A percentile compares a stretch with the other conserved stretches of the same genome.
Conservation (phyloP, 768 basidiomycete genomes). For the Dacryopinax primogenitus region DNA sequence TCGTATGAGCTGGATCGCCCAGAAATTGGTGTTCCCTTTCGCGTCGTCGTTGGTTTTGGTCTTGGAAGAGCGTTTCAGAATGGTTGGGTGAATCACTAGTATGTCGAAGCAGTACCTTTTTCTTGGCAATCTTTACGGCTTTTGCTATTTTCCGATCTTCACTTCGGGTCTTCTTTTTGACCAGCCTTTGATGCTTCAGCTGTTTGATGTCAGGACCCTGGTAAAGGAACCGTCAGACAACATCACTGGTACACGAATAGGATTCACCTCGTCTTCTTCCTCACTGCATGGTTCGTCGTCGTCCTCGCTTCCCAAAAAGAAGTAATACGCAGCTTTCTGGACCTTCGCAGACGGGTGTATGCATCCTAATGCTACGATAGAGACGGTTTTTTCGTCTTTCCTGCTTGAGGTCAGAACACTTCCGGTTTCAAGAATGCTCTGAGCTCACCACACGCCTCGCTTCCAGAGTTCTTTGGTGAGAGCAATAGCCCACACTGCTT, state of each 20-base stretch:
- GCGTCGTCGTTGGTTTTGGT: constrained; percentile 22
- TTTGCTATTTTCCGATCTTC: constrained; percentile 69
- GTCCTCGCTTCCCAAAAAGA: constrained; percentile 86
- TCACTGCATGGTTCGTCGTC: constrained; percentile 40
- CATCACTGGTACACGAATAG: not conserved
- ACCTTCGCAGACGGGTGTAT: constrained; percentile 91
- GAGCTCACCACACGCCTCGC: constrained; percentile 64
- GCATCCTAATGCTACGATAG: constrained; percentile 81
- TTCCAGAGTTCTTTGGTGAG: constrained; percentile 88
- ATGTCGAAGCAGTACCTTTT: constrained; percentile 19
- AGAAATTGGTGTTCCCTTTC: constrained; percentile 52
- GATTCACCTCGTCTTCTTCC: constrained; percentile 45
- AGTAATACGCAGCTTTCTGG: constrained; percentile 85
- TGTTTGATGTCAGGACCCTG: constrained; percentile 56
- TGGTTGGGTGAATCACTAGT: not conserved
- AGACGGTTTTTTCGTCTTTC: constrained; percentile 84
- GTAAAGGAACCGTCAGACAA: constrained; percentile 4
- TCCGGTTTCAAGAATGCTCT: not conserved
- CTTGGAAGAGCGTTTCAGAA: constrained; percentile 13
- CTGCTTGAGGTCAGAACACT: constrained; percentile 28
- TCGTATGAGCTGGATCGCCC: constrained; percentile 80
- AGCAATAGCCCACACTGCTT: constrained; percentile 96
- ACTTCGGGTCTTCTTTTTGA: constrained; percentile 85
- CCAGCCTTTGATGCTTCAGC: constrained; percentile 72
- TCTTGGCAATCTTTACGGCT: constrained; percentile 58